phyloP scores from a whole-genome alignment of 768 basidiomycete genomes.

The Collybiopsis confluens region DNA sequence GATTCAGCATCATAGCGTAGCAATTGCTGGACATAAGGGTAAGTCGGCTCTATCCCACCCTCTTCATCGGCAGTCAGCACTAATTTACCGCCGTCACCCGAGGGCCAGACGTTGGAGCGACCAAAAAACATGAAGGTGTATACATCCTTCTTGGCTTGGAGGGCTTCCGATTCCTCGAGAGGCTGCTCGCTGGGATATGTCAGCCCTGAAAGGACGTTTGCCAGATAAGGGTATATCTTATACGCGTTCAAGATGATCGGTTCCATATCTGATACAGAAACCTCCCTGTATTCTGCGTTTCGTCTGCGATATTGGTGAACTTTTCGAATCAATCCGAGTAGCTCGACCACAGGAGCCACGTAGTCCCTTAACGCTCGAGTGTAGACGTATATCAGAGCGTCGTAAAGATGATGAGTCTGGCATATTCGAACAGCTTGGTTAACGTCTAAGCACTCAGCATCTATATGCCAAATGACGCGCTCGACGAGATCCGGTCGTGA shows the following conservation, averaged over 20 bases:
- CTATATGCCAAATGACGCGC: conserved; percentile 92
- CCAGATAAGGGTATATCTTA: conserved; percentile 88
- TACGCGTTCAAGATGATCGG: conserved; percentile 70
- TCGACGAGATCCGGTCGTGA: conserved; percentile 75
- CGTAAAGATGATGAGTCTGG: conserved; percentile 78
- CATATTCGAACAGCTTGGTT: conserved; percentile 90
- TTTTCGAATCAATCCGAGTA: conserved; percentile 71
- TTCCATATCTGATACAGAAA: conserved; percentile 41
- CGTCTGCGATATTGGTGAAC: conserved; percentile 53
- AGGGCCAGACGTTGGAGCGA: conserved; percentile 74
- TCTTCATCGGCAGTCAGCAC: conserved; percentile 75
- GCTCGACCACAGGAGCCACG: conserved; percentile 82
- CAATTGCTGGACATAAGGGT: conserved; percentile 83
- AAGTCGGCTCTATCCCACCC: conserved; percentile 75
- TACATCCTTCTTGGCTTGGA: conserved; percentile 64
- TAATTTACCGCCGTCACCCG: conserved; percentile 63
- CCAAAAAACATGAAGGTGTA: conserved; percentile 86
- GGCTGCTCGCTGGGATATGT: conserved; percentile 83
- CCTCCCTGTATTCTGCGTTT: conserved; percentile 25
- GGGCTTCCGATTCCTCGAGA: conserved; percentile 59
- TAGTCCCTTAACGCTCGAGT: conserved; percentile 86
- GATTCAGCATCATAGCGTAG: conserved; percentile 91
- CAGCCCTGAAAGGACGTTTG: conserved; percentile 74
- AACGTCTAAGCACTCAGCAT: conserved; percentile 86
- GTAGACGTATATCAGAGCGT: conserved; percentile 92